These are phyloP conservation scores for Fraxinus sp. DNA, from an alignment of 305 asterid species.

Conservation along the genomic window DNA sequence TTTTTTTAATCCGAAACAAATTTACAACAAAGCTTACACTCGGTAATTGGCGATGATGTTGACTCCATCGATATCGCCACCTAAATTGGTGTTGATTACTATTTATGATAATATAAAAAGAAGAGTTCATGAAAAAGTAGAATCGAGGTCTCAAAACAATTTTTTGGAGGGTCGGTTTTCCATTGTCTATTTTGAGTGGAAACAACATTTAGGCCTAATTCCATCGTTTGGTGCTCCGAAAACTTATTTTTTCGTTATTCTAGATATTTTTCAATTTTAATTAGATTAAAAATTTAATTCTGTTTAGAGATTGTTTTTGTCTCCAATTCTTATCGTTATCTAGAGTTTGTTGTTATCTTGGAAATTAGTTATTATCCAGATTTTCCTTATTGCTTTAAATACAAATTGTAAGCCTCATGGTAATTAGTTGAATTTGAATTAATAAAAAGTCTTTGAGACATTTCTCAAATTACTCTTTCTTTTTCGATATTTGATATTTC, in stretches of 20 bases:
- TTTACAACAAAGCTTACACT: background rate
- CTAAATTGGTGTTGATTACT: background rate
- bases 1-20: background rate
- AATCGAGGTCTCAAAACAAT: background rate
- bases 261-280: too few relatives aligned
- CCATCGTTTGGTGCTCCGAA: too few relatives aligned
- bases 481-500: too few relatives aligned
- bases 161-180: background rate
- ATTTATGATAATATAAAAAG: background rate
- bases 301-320: background rate
- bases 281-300: too few relatives aligned
- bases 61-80: background rate
- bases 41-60: background rate
- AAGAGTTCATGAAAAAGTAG: background rate
- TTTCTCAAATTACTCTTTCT: too few relatives aligned
- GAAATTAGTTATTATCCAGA: background rate
- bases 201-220: background rate
- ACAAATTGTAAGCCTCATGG: background rate
- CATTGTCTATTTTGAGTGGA: background rate
- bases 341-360: background rate
- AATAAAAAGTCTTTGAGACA: background rate
- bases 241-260: too few relatives aligned
- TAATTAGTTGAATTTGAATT: background rate
- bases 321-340: background rate
- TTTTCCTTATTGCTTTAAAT: background rate